A percentile compares a stretch with the other conserved stretches of the same genome.
Evolutionary conservation across 73 alveolate genomes (phyloP).

Genomic region (Blepharisma japonicum): DNA sequence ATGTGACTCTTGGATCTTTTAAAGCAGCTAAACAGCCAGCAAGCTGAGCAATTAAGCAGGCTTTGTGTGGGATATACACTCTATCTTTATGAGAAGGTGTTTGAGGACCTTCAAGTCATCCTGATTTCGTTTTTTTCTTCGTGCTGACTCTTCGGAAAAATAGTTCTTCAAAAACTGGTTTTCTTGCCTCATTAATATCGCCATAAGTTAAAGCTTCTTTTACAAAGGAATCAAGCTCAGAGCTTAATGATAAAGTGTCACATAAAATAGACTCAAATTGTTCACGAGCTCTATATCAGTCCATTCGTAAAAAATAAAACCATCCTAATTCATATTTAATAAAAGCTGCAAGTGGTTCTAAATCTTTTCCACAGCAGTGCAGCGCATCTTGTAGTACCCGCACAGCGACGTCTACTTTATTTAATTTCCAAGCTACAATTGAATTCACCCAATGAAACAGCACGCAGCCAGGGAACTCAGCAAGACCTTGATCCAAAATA

Average conservation of each 20-base stretch:
- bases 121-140: not conserved
- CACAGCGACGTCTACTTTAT: constrained; percentile 57
- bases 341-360: constrained; percentile 45
- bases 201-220: constrained; percentile 25
- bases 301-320: constrained; percentile 53
- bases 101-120: not conserved
- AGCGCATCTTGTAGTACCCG: constrained; percentile 42
- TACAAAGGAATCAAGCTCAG: constrained; percentile 36
- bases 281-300: constrained; percentile 34
- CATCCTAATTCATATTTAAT: constrained; percentile 62
- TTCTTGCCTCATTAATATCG: not conserved
- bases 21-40: constrained; percentile 59
- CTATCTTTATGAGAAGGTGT: constrained; percentile 32
- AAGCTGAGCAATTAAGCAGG: constrained; percentile 49
- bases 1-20: constrained; percentile 25
- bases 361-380: constrained; percentile 34
- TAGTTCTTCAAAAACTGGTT: not conserved
- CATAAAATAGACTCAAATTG: constrained; percentile 41
- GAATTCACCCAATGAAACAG: constrained; percentile 53
- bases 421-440: constrained; percentile 57
- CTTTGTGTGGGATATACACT: constrained; percentile 57
- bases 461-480: constrained; percentile 51
- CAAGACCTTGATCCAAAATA: constrained; percentile 28
- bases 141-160: constrained; percentile 22
- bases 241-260: constrained; percentile 33